phyloP scores from a whole-genome alignment of 106 monocot genomes.

The Allium sativum region DNA sequence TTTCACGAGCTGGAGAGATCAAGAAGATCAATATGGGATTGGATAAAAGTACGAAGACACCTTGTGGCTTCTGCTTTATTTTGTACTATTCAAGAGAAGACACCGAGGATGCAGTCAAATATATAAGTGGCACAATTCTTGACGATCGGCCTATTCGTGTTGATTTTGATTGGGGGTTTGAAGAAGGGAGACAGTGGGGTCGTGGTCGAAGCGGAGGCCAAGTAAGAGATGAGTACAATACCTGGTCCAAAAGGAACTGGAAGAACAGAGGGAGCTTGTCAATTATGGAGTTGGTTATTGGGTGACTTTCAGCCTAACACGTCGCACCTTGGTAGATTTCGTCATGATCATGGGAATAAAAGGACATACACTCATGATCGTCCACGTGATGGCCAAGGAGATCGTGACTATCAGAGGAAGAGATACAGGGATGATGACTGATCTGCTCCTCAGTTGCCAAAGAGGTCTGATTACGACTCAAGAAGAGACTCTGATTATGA shows the following conservation, averaged over 20 bases:
- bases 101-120: slow-evolving; percentile 94
- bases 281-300: slow-evolving; percentile 76
- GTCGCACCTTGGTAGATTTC: slow-evolving; percentile 44
- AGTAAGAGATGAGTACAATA: slow-evolving; percentile 97
- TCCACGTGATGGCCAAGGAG: slow-evolving; percentile 34
- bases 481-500: slow-evolving; percentile 39
- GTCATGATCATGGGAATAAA: slow-evolving; percentile 31
- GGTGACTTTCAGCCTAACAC: slow-evolving; percentile 38
- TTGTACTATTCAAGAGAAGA: slow-evolving; percentile 89
- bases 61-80: slow-evolving; percentile 96
- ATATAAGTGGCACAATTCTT: slow-evolving; percentile 92
- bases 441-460: slow-evolving; percentile 25
- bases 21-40: slow-evolving; percentile 98
- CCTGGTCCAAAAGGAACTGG: slow-evolving; percentile 87
- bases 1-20: slow-evolving; percentile 94
- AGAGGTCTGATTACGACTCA: slow-evolving; percentile 47
- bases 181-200: slow-evolving; percentile 99
- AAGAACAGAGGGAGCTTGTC: slow-evolving; percentile 79
- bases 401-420: slow-evolving; percentile 50
- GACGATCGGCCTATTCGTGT: slow-evolving; percentile 97
- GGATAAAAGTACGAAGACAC: slow-evolving; percentile 92
- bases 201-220: slow-evolving; percentile 99
- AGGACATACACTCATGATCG: slow-evolving; percentile 7
- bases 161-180: slow-evolving; percentile 99
- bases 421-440: slow-evolving; percentile 54